Evolutionary conservation across 768 basidiomycete species (phyloP), one percentile per base, ranked within the genome.

Genomic region (Cystofilobasidium ferigula): DNA sequence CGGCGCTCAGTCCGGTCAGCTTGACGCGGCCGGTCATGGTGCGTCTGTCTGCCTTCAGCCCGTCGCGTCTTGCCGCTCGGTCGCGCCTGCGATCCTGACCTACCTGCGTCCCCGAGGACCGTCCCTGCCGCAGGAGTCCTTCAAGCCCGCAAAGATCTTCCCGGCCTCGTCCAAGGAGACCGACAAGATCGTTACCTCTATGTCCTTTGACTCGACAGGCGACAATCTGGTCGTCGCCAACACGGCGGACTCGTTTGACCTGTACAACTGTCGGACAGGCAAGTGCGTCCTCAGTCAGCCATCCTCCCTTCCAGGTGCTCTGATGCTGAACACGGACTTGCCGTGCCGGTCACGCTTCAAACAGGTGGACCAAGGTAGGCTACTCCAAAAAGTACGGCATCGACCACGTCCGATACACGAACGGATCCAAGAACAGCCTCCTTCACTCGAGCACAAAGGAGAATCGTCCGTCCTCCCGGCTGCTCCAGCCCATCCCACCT

Each of bases 371-470:
- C 38, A 92, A 89, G 76, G 86, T 85, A 1, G 76, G 92, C 3
- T 83, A 86, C 71, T 97, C 93, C 0, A 92, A 93, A 77, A 99
- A 99, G 76, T 99, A 98, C 75, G 95, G 95, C 0, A 87, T 92
- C 53, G 89, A 94, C 76, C 82, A 93, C 24, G 89, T 92, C 26
- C 84, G 94, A 3, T 95, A 97, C 72, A 97, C 94, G 0, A 95
- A 13, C n/a, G n/a, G 98, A 78, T 88, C 88, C 74, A 85, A 83
- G 70, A 84, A 85, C 0, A 84, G 86, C 3, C 86, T 97, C 56
- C 74, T 98, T 3, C 85, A 97, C 72, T 88, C 93, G 10, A 93
- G 89, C 6, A 97, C 93, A 22, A 97, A 94, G 75, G 88, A 88
- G 75, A 89, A 97, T 47, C 16, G 2, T 2, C 8, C n/a, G 30